Evolutionary conservation across 208 protist species (phyloP).

Genomic region (Novymonas esmeraldas): DNA sequence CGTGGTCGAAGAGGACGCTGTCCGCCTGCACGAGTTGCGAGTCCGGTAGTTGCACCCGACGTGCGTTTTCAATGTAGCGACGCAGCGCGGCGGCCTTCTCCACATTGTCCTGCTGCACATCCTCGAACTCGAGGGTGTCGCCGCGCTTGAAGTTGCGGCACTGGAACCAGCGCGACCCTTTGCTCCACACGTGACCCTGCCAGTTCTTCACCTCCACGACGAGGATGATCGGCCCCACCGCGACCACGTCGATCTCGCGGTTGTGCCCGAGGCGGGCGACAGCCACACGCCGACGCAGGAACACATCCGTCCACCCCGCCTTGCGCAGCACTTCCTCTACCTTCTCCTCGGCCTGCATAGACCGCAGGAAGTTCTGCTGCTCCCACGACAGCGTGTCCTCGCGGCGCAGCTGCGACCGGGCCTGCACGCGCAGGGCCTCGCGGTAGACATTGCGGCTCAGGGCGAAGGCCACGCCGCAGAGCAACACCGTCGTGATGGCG

Average conservation of each 20-base stretch:
- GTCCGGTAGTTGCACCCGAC: slow-evolving; percentile 71
- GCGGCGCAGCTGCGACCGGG: slow-evolving; percentile 44
- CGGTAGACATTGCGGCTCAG: slow-evolving; percentile 61
- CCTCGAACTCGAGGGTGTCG: slow-evolving; percentile 82
- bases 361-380: slow-evolving; percentile 45
- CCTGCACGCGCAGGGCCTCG: slow-evolving; percentile 43
- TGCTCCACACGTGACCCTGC: slow-evolving; percentile 89
- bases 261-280: slow-evolving; percentile 82
- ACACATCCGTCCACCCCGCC: slow-evolving; percentile 80
- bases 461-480: slow-evolving; percentile 41
- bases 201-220: slow-evolving; percentile 93
- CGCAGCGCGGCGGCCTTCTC: slow-evolving; percentile 83
- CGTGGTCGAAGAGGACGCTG: slow-evolving; percentile 1
- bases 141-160: slow-evolving; percentile 33
- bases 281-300: slow-evolving; percentile 75
- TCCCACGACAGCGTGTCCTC: slow-evolving; percentile 32
- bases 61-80: slow-evolving; percentile 84
- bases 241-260: slow-evolving; percentile 90
- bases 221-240: slow-evolving; percentile 75
- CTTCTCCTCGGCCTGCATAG: slow-evolving; percentile 77
- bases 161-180: slow-evolving; percentile 86
- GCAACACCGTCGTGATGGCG: slow-evolving; percentile 35
- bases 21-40: slow-evolving; percentile 20
- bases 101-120: slow-evolving; percentile 83
- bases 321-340: slow-evolving; percentile 68